A percentile compares a stretch with the other conserved stretches of the same genome.
Evolutionary conservation across 352 stramenopile species (phyloP).

Genomic region (Phytophthora constricta): DNA sequence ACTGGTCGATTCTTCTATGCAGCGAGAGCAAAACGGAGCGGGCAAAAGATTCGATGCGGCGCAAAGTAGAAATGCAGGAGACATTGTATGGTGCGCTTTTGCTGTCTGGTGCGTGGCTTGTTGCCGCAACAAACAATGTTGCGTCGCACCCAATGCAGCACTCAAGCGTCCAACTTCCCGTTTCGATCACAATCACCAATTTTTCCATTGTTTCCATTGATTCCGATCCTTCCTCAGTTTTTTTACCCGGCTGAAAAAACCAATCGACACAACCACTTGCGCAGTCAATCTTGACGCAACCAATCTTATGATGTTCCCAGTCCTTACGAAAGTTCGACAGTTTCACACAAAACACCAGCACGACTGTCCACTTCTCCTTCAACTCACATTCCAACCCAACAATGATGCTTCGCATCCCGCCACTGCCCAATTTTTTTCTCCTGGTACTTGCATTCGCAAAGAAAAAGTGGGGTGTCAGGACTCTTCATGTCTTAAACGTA

Average conservation of each 20-base stretch:
- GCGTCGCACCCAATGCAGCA: no score
- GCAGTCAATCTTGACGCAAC: conserved; percentile 1
- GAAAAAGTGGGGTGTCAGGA: not conserved
- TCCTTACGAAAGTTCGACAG: not conserved
- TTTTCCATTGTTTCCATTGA: no score
- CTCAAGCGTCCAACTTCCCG: no score
- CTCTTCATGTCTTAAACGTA: not conserved
- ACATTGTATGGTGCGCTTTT: no score
- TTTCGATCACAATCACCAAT: conserved; percentile 1
- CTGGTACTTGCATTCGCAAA: conserved; percentile 10
- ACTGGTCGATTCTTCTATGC: no score
- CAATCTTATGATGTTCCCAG: not conserved
- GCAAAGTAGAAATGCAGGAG: no score
- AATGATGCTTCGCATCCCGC: not conserved
- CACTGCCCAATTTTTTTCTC: not conserved
- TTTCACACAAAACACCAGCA: not conserved
- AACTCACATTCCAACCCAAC: not conserved
- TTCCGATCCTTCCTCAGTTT: not conserved
- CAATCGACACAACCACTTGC: not conserved
- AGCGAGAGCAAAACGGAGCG: no score
- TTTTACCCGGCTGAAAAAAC: not conserved
- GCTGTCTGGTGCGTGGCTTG: no score
- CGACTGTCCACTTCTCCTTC: not conserved
- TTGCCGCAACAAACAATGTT: no score
- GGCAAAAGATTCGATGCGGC: no score